A percentile compares a stretch with the other conserved stretches of the same genome.
phyloP scores from a whole-genome alignment of 208 protist species.

The Leishmania martiniquensis region DNA sequence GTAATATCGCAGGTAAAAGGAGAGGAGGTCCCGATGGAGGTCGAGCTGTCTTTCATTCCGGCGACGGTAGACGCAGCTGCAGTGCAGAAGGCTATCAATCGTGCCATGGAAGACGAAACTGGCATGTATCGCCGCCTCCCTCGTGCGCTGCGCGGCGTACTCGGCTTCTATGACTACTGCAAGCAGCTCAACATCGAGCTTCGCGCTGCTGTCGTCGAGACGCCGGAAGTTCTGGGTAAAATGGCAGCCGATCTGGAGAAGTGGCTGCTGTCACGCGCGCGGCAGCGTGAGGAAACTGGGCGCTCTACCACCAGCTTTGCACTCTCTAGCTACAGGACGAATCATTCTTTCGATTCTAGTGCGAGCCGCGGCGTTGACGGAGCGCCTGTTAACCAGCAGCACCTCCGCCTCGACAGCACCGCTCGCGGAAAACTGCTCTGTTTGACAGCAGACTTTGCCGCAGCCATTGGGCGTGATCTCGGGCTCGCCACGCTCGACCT shows the following conservation, averaged over 20 bases:
- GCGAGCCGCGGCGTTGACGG: not conserved
- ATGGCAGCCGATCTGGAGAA: slow-evolving; percentile 26
- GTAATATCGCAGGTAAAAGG: not conserved
- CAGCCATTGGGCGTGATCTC: slow-evolving; percentile 37
- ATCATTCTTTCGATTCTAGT: not conserved
- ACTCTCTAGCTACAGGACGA: not conserved
- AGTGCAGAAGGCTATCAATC: not conserved
- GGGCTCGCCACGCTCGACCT: slow-evolving; percentile 36
- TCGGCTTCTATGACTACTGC: slow-evolving; percentile 57
- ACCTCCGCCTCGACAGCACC: slow-evolving; percentile 17
- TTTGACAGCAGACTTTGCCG: slow-evolving; percentile 31
- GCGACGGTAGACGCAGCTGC: slow-evolving; percentile 14
- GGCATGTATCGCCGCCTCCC: slow-evolving; percentile 17
- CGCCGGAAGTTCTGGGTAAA: slow-evolving; percentile 34
- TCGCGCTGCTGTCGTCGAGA: slow-evolving; percentile 38
- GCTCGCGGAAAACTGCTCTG: slow-evolving; percentile 28
- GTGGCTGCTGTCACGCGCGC: slow-evolving; percentile 19
- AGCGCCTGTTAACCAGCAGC: not conserved
- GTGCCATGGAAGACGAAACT: not conserved
- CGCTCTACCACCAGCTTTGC: slow-evolving; percentile 1
- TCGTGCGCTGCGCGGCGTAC: slow-evolving; percentile 21
- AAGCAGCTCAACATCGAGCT: slow-evolving; percentile 41
- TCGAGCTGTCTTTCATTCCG: slow-evolving; percentile 17
- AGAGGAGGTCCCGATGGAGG: slow-evolving; percentile 15
- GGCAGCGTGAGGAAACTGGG: slow-evolving; percentile 15